Conservation (phyloP, 306 rosid species). For the Pterocarpus macrocarpus region DNA sequence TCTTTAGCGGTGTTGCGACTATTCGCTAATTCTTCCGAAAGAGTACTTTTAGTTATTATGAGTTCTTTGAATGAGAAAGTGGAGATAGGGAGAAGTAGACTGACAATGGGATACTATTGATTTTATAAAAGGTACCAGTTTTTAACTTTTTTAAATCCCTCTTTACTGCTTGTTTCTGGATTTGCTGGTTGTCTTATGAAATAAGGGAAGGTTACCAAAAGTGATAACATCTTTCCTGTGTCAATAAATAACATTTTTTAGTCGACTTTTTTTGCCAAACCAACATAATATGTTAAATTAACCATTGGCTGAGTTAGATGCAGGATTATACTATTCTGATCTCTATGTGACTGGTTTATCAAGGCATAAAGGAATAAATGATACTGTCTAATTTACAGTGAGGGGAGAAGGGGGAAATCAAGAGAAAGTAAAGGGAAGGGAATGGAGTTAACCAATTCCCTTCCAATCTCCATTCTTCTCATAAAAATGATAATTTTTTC, state of each 20-base stretch:
- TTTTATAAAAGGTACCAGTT: background rate
- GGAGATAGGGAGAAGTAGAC: background rate
- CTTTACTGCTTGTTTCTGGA: background rate
- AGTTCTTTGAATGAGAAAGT: background rate
- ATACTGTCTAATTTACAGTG: constrained; percentile 17
- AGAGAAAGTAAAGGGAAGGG: background rate
- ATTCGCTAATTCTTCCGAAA: background rate
- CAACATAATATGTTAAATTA: background rate
- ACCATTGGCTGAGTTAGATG: constrained; percentile 13
- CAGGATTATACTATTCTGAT: background rate
- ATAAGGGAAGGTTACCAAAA: background rate
- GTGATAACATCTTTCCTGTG: background rate
- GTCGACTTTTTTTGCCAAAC: background rate
- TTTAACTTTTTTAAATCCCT: background rate
- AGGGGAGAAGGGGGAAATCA: constrained; percentile 14
- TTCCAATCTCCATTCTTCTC: constrained; percentile 30
- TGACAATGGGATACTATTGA: background rate
- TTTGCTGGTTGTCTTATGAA: constrained; percentile 15
- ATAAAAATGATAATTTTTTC: background rate
- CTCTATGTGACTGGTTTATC: constrained; percentile 9
- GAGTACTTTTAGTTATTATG: background rate
- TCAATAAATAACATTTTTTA: background rate
- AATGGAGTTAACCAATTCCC: background rate
- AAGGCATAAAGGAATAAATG: constrained; percentile 18
- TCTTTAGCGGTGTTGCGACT: background rate